These are phyloP conservation scores for Leccinum obscurum DNA, from an alignment of 768 basidiomycete species.

Conservation along the genomic window DNA sequence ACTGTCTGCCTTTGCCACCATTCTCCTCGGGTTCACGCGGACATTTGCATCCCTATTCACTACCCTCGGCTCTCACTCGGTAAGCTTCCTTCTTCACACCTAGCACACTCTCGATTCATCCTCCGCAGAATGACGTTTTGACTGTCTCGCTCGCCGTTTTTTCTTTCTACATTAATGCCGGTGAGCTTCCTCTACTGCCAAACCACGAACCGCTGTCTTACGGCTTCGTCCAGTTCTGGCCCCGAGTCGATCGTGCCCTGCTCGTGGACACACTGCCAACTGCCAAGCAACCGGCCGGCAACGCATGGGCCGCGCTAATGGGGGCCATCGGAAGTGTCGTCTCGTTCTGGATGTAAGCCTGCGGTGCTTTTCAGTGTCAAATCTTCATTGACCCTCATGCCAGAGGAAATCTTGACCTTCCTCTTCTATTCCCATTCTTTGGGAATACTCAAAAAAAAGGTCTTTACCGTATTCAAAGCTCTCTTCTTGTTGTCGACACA, in stretches of 20 bases:
- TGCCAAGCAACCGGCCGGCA: constrained; percentile 74
- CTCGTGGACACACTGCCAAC: constrained; percentile 84
- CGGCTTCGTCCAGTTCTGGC: constrained; percentile 62
- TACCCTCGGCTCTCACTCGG: constrained; percentile 31
- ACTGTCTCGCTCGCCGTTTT: constrained; percentile 78
- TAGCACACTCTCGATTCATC: background rate
- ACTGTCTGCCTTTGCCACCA: constrained; percentile 68
- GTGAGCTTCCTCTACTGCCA: constrained; percentile 24
- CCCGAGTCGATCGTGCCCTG: constrained; percentile 75
- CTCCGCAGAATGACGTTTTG: constrained; percentile 54
- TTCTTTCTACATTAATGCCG: constrained; percentile 61
- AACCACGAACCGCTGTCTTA: background rate
- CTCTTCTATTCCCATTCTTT: constrained; percentile 65
- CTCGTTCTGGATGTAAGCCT: constrained; percentile 82
- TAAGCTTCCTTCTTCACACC: constrained; percentile 19
- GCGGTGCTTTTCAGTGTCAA: background rate
- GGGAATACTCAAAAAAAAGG: constrained; percentile 83
- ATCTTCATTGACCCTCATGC: background rate
- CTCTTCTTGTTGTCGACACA: constrained; percentile 69
- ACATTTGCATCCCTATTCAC: constrained; percentile 57
- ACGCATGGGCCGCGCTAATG: constrained; percentile 97
- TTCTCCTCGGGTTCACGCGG: constrained; percentile 82
- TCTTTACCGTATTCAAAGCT: constrained; percentile 74
- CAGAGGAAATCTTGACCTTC: constrained; percentile 82
- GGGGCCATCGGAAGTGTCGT: constrained; percentile 80